Conservation (phyloP, 257 asterid genomes). For the Gynochthodes officinalis region DNA sequence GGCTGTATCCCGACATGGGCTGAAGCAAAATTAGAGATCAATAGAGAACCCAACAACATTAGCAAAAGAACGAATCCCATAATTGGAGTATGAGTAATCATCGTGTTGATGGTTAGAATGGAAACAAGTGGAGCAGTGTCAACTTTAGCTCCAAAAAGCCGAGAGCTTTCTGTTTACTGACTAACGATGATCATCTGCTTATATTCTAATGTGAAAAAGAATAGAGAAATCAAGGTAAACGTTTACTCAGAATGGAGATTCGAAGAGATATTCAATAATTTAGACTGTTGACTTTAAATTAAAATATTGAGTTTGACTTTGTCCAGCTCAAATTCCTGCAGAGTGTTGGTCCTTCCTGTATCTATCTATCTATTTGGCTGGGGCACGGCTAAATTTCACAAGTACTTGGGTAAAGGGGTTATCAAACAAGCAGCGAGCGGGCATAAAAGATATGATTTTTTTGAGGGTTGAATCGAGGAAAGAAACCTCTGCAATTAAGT, state of each 20-base stretch:
- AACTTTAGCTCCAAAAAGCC: too few species aligned
- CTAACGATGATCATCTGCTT: not conserved
- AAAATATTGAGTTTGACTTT: too few species aligned
- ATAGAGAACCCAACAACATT: conserved; percentile 11
- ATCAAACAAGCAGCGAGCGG: not conserved
- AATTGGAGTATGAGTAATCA: not conserved
- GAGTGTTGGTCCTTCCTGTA: too few species aligned
- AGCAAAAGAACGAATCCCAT: not conserved
- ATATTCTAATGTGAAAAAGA: not conserved
- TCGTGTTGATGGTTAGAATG: not conserved
- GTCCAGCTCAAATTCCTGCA: too few species aligned
- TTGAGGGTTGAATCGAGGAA: not conserved
- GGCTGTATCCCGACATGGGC: conserved; percentile 72
- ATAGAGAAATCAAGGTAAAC: not conserved
- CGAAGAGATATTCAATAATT: conserved; percentile 4
- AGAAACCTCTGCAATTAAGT: too few species aligned
- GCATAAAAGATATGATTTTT: not conserved
- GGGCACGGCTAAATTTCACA: too few species aligned
- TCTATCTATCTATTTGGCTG: too few species aligned
- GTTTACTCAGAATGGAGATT: not conserved
- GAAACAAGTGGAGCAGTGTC: not conserved
- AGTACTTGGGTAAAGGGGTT: not conserved
- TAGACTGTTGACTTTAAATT: not conserved
- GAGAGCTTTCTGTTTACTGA: not conserved
- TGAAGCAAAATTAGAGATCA: conserved; percentile 27